These are phyloP conservation scores for Corymbia maculata DNA, from an alignment of 345 rosid species.

Conservation along the genomic window DNA sequence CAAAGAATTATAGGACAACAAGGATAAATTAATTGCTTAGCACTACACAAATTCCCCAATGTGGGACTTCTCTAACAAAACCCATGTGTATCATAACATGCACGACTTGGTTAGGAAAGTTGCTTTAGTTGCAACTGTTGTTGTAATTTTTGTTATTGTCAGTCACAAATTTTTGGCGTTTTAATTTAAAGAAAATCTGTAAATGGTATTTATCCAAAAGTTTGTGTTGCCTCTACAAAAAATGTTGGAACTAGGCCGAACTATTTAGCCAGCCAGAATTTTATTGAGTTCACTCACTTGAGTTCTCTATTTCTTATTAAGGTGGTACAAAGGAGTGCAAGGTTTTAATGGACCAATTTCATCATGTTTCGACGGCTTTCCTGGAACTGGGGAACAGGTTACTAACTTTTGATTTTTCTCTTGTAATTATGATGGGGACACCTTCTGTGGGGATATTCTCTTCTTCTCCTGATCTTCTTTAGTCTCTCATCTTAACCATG, in stretches of 20 bases:
- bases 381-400: slow-evolving; percentile 77
- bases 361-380: slow-evolving; percentile 72
- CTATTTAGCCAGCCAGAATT: neutral
- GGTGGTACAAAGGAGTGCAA: slow-evolving; percentile 81
- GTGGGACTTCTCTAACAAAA: no score
- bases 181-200: neutral
- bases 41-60: no score
- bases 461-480: neutral
- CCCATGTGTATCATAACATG: no score
- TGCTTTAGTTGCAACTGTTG: neutral
- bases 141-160: neutral
- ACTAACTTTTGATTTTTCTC: neutral
- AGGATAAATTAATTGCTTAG: no score
- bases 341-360: slow-evolving; percentile 87
- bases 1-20: no score
- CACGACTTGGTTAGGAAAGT: neutral
- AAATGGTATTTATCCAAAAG: neutral
- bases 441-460: neutral
- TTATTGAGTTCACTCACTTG: neutral
- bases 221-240: neutral
- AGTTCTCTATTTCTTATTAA: slow-evolving; percentile 4
- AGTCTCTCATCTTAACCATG: neutral
- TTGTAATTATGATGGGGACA: neutral
- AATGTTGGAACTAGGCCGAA: neutral
- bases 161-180: neutral